A percentile compares a stretch with the other conserved stretches of the same genome.
Conservation (phyloP, 108 stramenopile genomes). For the Aurantiochytrium sp. region DNA sequence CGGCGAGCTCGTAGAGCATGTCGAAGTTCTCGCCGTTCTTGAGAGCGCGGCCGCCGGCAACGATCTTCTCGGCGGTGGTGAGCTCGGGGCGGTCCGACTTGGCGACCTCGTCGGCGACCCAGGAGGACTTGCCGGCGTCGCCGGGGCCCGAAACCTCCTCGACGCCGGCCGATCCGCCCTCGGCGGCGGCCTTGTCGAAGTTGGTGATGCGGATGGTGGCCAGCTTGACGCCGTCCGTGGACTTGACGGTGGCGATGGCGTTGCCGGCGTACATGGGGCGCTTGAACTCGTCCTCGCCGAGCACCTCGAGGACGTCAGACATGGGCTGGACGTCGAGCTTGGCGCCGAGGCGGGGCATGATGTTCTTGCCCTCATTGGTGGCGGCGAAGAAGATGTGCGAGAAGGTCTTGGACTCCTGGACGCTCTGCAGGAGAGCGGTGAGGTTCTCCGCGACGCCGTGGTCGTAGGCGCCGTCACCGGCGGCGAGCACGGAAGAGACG, state of each 20-base stretch:
- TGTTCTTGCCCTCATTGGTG: constrained; percentile 85
- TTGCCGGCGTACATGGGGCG: constrained; percentile 99
- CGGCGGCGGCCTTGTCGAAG: constrained; percentile 87
- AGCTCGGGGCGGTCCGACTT: constrained; percentile 91
- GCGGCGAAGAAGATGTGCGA: constrained; percentile 71
- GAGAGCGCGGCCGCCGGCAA: constrained; percentile 93
- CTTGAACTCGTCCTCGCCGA: constrained; percentile 77
- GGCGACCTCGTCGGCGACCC: constrained; percentile 56
- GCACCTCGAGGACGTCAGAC: constrained; percentile 81
- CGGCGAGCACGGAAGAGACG: constrained; percentile 28
- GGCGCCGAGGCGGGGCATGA: constrained; percentile 88
- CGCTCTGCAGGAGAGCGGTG: constrained; percentile 49
- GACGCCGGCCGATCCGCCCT: constrained; percentile 53
- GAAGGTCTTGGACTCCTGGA: constrained; percentile 49
- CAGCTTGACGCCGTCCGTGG: constrained; percentile 72
- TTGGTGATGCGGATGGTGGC: constrained; percentile 83
- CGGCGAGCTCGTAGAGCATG: constrained; percentile 86
- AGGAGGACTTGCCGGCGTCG: constrained; percentile 45
- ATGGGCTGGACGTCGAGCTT: constrained; percentile 77
- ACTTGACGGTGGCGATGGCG: constrained; percentile 85
- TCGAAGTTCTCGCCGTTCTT: constrained; percentile 90
- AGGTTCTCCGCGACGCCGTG: constrained; percentile 36
- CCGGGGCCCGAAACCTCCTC: constrained; percentile 60
- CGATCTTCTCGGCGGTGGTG: constrained; percentile 77
- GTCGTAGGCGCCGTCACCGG: constrained; percentile 8